These are phyloP conservation scores for Cutaneotrichosporon cyanovorans DNA, from an alignment of 1,284 basidiomycete species.

Conservation along the genomic window DNA sequence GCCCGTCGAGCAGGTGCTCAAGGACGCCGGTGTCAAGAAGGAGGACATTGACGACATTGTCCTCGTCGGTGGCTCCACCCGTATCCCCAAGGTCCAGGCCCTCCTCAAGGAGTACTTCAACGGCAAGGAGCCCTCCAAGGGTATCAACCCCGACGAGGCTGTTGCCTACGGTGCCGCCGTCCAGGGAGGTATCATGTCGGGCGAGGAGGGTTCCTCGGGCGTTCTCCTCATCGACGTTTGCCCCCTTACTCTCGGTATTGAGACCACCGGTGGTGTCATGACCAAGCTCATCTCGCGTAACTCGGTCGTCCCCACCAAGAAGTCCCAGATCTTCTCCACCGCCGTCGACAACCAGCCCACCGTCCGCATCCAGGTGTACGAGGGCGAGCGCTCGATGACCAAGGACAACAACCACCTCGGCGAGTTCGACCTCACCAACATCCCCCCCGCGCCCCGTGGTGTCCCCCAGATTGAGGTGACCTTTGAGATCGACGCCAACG, in stretches of 20 bases:
- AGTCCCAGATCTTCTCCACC: conserved; percentile 97
- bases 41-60: conserved; percentile 95
- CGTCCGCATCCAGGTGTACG: conserved; percentile 78
- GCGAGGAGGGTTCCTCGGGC: conserved; percentile 97
- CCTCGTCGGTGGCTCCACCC: conserved; percentile 94
- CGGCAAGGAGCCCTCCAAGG: conserved; percentile 87
- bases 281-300: conserved; percentile 85
- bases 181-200: conserved; percentile 95
- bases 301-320: conserved; percentile 98
- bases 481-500: conserved; percentile 87
- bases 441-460: conserved; percentile 90
- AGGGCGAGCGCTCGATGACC: conserved; percentile 90
- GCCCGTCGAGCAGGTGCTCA: conserved; percentile 96
- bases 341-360: conserved; percentile 90
- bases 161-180: conserved; percentile 99
- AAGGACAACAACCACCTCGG: conserved; percentile 98
- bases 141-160: conserved; percentile 98
- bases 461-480: conserved; percentile 92
- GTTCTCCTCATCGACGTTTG: conserved; percentile 94
- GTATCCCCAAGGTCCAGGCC: conserved; percentile 97
- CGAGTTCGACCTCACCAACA: conserved; percentile 87
- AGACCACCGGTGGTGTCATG: conserved; percentile 99
- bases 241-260: conserved; percentile 92
- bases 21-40: conserved; percentile 97
- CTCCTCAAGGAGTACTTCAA: conserved; percentile 82